Conservation (phyloP, 1,139 yeast species). For the Blastobotrys raffinosifermentans region DNA sequence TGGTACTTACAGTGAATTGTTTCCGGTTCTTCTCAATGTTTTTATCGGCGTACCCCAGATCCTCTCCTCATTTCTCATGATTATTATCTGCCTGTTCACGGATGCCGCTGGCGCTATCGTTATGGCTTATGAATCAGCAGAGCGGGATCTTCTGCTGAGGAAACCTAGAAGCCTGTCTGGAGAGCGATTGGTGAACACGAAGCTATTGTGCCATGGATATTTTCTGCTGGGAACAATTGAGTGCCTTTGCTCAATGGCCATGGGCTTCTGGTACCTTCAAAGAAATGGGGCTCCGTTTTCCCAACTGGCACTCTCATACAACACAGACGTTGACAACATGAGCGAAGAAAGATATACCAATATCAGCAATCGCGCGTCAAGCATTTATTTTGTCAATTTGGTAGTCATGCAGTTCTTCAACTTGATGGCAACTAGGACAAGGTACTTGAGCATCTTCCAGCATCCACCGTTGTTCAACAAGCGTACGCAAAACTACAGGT, state of each 20-base stretch:
- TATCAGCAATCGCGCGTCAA: constrained; percentile 37
- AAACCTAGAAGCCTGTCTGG: constrained; percentile 42
- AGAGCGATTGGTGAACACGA: constrained; percentile 42
- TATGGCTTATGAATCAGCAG: constrained; percentile 43
- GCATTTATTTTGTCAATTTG: constrained; percentile 46
- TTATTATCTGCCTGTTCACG: constrained; percentile 42
- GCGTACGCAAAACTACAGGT: constrained; percentile 26
- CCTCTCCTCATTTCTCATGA: constrained; percentile 48
- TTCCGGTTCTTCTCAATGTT: constrained; percentile 47
- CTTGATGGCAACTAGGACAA: constrained; percentile 42
- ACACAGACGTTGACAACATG: constrained; percentile 29
- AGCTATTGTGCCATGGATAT: constrained; percentile 42
- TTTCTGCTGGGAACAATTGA: constrained; percentile 41
- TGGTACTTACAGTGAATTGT: constrained; percentile 48
- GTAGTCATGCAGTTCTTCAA: constrained; percentile 49
- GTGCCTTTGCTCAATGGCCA: constrained; percentile 40
- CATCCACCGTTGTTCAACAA: constrained; percentile 35
- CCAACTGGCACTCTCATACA: constrained; percentile 38
- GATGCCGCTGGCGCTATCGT: constrained; percentile 45
- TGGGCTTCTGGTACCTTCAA: constrained; percentile 41
- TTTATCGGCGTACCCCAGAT: constrained; percentile 48
- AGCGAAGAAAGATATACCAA: constrained; percentile 22
- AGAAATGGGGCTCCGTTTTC: constrained; percentile 36
- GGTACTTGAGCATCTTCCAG: constrained; percentile 42
- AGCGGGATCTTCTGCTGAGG: constrained; percentile 40